A percentile compares a stretch with the other conserved stretches of the same genome.
phyloP scores from a whole-genome alignment of 2,329 filamentous ascomycete genomes.

The Pyrenochaeta sp. region DNA sequence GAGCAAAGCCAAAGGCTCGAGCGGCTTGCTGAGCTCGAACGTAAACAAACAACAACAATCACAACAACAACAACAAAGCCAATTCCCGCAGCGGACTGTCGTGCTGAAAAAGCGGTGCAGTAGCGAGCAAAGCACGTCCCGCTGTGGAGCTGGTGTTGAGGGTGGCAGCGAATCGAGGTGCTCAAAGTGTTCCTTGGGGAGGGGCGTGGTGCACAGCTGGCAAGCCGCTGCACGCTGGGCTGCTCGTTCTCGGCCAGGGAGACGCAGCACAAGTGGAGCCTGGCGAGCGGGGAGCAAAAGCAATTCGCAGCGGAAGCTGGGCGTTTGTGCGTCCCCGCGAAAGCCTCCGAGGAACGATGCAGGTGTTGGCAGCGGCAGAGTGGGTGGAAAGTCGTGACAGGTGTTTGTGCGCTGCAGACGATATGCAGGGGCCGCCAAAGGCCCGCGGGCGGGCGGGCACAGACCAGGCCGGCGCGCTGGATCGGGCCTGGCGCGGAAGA shows the following conservation, averaged over 20 bases:
- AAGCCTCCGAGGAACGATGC: slow-evolving; percentile 5
- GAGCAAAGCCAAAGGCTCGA: background rate
- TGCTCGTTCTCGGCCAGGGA: slow-evolving; percentile 26
- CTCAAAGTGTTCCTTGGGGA: slow-evolving; percentile 11
- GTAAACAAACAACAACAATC: background rate
- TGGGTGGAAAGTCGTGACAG: slow-evolving; percentile 37
- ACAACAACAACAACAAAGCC: background rate
- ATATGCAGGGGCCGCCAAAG: slow-evolving; percentile 31
- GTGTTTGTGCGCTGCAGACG: slow-evolving; percentile 32
- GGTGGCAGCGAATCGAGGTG: slow-evolving; percentile 31
- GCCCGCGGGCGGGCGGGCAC: slow-evolving; percentile 13
- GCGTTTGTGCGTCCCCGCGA: slow-evolving; percentile 10
- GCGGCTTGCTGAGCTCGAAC: too few species aligned
- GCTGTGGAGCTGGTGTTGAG: slow-evolving; percentile 27
- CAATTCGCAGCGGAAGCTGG: slow-evolving; percentile 11
- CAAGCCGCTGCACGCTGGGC: slow-evolving; percentile 10
- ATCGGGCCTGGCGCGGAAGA: slow-evolving; percentile 13
- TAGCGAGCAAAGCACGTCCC: slow-evolving; percentile 25
- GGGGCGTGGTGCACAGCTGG: slow-evolving; percentile 23
- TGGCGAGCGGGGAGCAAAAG: slow-evolving; percentile 16
- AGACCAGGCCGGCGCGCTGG: slow-evolving; percentile 7
- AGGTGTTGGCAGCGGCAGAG: slow-evolving; percentile 22
- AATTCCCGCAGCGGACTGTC: slow-evolving; percentile 3
- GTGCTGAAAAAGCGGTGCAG: slow-evolving; percentile 20
- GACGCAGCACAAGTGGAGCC: slow-evolving; percentile 23